These are phyloP conservation scores for Botrytis aclada DNA, from an alignment of 2,329 filamentous ascomycete genomes.

Conservation along the genomic window DNA sequence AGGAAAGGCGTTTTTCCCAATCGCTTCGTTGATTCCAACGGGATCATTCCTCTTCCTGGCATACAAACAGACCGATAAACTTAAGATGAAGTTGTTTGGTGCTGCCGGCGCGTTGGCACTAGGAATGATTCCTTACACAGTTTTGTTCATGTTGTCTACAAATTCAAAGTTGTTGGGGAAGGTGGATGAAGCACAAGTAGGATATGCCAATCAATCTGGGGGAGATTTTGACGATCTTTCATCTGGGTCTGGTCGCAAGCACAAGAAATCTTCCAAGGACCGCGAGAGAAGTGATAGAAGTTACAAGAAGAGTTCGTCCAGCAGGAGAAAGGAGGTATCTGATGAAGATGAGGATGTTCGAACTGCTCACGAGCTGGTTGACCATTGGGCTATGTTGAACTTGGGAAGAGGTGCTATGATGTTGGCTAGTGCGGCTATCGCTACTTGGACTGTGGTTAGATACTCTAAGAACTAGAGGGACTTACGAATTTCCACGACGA, in stretches of 20 bases:
- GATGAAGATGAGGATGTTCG: slow-evolving; percentile 45
- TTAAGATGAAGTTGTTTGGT: slow-evolving; percentile 39
- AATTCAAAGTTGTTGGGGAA: slow-evolving; percentile 49
- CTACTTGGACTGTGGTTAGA: slow-evolving; percentile 31
- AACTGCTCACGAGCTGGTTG: slow-evolving; percentile 50
- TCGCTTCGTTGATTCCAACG: slow-evolving; percentile 42
- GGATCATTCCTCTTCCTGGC: slow-evolving; percentile 48
- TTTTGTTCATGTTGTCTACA: slow-evolving; percentile 45
- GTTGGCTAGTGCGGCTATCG: slow-evolving; percentile 32
- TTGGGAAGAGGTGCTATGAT: slow-evolving; percentile 43
- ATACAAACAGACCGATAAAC: slow-evolving; percentile 32
- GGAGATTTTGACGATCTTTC: slow-evolving; percentile 12
- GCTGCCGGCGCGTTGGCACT: slow-evolving; percentile 46
- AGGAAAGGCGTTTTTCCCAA: slow-evolving; percentile 41
- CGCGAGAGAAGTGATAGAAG: slow-evolving; percentile 11
- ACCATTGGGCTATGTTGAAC: slow-evolving; percentile 55
- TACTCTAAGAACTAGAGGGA: slow-evolving; percentile 13
- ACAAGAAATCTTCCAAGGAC: slow-evolving; percentile 16
- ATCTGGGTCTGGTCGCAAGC: slow-evolving; percentile 14
- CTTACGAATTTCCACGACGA: neutral
- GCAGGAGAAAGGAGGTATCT: slow-evolving; percentile 36
- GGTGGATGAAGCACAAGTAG: slow-evolving; percentile 41
- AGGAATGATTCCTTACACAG: slow-evolving; percentile 51
- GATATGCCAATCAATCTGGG: slow-evolving; percentile 20
- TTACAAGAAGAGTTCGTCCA: slow-evolving; percentile 17